Evolutionary conservation across 495 filamentous ascomycete genomes (phyloP), one percentile per base, ranked within the genome.

Genomic region (Xylaria scruposa): DNA sequence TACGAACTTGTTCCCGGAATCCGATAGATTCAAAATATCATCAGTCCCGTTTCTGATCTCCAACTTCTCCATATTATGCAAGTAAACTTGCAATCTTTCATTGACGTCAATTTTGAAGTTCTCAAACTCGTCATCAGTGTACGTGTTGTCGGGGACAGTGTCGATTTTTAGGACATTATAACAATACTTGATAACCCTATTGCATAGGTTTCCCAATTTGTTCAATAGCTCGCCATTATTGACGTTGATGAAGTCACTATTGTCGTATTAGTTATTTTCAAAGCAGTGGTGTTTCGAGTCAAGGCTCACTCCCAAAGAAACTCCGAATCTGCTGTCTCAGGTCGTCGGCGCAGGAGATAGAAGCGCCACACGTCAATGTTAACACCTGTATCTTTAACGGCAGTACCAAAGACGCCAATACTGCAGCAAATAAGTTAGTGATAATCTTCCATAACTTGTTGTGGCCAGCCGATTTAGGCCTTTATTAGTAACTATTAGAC

Each of bases 211-310:
- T 61, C 95, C 95, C 10, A 97, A 87, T 76, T 97, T 97, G 64
- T 91, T 91, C 2, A 98, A 88, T 9, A 98, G 86, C 77, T 95
- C 93, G 76, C 90, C 94, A 84, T 98, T 98, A 88, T 97, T 98
- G 72, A 87, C 86, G 10, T 89, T 88, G 56, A 95, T 90, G 81
- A 98, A 98, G 24, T 90, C 85, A 69, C 87, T 71, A 47, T n/a
- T 4, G 17, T 33, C 9, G 21, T 36, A 62, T 65, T 29, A 67
- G 62, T 21, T 31, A 60, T 29, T 10, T 33, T 49, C 40, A 15
- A 49, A n/a, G 26, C 51, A 21, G 12, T 8, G 2, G 12, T 0
- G 4, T 12, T 7, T 38, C 8, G 21, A 40, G 29, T 13, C 21
- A 58, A 36, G 19, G 17, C 61, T 49, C 33, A 71, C 70, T 60